These are phyloP conservation scores for Atkinsonella texensis DNA, from an alignment of 2,329 filamentous ascomycete species.

Conservation along the genomic window DNA sequence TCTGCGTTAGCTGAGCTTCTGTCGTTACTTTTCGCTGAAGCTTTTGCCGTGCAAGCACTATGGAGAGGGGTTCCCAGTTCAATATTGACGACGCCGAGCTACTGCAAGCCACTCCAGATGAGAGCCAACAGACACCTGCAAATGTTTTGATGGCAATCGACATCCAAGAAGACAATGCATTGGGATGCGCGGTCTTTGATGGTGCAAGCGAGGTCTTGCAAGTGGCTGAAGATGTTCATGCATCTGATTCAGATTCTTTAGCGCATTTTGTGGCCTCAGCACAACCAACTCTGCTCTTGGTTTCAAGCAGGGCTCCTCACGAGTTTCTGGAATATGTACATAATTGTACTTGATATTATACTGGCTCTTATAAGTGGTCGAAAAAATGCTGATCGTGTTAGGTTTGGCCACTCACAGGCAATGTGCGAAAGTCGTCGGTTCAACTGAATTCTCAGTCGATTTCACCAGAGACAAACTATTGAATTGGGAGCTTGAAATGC, in stretches of 20 bases:
- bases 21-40: too few relatives aligned
- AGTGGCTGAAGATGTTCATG: conserved; percentile 64
- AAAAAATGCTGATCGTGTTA: conserved; percentile 11
- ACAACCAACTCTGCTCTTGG: conserved; percentile 43
- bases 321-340: conserved; percentile 17
- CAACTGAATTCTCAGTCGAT: conserved; percentile 4
- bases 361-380: conserved; percentile 4
- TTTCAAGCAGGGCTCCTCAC: conserved; percentile 35
- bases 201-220: conserved; percentile 57
- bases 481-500: background rate
- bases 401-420: background rate
- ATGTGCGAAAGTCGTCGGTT: background rate
- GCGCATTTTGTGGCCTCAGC: conserved; percentile 45
- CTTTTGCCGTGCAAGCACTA: too few relatives aligned
- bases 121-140: background rate
- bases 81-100: background rate
- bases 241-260: conserved; percentile 56
- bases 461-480: conserved; percentile 2
- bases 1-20: too few relatives aligned
- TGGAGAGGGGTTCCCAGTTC: background rate
- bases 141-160: conserved; percentile 76
- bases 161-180: conserved; percentile 52
- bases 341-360: background rate
- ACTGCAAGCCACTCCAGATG: background rate
- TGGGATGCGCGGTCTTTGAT: conserved; percentile 79